Evolutionary conservation across 805 yeast genomes (phyloP), one percentile per base, ranked within the genome.

Genomic region (Priceomyces melissophilus): DNA sequence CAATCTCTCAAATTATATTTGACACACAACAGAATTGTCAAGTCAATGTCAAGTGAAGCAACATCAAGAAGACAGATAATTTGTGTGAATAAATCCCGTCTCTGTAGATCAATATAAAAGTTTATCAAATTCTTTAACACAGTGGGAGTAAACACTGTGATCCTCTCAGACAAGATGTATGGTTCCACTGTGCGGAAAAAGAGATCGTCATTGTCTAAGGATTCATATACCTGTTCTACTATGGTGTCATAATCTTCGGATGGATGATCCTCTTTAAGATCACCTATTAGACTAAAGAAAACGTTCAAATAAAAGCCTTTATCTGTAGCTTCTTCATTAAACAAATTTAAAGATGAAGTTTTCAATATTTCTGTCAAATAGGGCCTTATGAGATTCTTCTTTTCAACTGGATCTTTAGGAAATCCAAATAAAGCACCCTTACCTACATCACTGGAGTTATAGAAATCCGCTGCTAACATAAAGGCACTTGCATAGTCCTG

Each of bases 1-100:
- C 87, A 76, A 39, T 87, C 95, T 28, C 69, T 66, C 4, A 90
- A 63, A 6, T 74, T 63, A 49, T 81, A 66, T 44, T 71, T 55
- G 30, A 67, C 65, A 56, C 96, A 83, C 12, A 86, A 61, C 10
- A 69, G 69, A 10, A 88, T 70, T 0, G 96, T 81, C 15, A 82
- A 64, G 60, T 91, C 96, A 29, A 91, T 75, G 54, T 91, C 96
- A 38, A 93, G 69, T 10, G 80, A 74, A 5, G 67, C 50, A 7
- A 85, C 70, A 51, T 89, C 90, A 17, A 91, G 56, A 2, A 78
- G 63, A 49, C 95, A 84, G 9, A 90, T 67, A 26, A 87, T 55
- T 42, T 82, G 82, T 34, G 87, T 89, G 13, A 91, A 66, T 0
- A 62, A 50, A 2, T 72, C 77, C 3, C 78, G 73, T 35, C 70